A percentile compares a stretch with the other conserved stretches of the same genome.
phyloP scores from a whole-genome alignment of 73 alveolate genomes.

The Paramecium pentaurelia region DNA sequence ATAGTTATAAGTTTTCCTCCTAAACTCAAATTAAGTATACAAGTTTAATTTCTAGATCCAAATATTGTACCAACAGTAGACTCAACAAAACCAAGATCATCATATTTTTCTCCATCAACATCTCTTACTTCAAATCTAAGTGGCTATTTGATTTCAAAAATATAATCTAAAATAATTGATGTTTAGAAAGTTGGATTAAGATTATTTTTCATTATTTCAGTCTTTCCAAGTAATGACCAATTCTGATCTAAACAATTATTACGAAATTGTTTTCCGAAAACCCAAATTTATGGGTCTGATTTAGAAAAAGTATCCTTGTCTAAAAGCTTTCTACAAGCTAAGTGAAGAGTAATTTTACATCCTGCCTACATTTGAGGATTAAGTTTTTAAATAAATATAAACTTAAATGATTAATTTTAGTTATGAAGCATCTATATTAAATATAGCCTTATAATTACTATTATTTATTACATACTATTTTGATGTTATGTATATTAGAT shows the following conservation, averaged over 20 bases:
- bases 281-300: constrained; percentile 68
- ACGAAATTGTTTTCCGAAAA: constrained; percentile 32
- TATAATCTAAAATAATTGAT: constrained; percentile 68
- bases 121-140: constrained; percentile 72
- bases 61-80: constrained; percentile 68
- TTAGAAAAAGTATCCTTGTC: constrained; percentile 70
- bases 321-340: constrained; percentile 40
- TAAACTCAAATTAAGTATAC: constrained; percentile 41
- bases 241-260: background rate
- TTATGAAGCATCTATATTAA: background rate
- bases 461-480: background rate
- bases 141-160: constrained; percentile 77
- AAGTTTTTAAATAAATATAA: background rate
- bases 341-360: background rate
- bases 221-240: constrained; percentile 65
- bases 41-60: constrained; percentile 65
- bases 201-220: constrained; percentile 69
- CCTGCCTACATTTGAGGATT: background rate
- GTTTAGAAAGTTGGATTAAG: constrained; percentile 80
- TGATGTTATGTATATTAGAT: background rate
- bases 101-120: constrained; percentile 61
- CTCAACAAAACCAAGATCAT: constrained; percentile 62
- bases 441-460: background rate
- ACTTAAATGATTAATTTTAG: background rate
- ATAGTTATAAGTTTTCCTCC: constrained; percentile 70